Evolutionary conservation across 495 filamentous ascomycete species (phyloP).

Genomic region (Xylaria curta): DNA sequence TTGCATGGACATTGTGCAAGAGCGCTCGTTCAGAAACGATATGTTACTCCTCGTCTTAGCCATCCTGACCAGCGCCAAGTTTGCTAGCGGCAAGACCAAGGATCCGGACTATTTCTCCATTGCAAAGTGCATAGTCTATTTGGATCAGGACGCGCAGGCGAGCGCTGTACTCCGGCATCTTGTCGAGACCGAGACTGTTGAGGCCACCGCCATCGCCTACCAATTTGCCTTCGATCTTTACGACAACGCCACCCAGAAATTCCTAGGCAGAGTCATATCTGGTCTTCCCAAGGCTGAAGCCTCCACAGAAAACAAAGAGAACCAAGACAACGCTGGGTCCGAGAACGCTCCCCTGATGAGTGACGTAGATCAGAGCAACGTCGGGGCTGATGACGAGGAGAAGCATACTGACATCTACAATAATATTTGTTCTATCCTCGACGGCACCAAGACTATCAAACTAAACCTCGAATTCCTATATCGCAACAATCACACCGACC

Average conservation of each 20-base stretch:
- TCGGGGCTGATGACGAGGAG: conserved; percentile 48
- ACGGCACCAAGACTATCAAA: conserved; percentile 89
- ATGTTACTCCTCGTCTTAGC: conserved; percentile 88
- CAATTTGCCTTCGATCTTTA: conserved; percentile 98
- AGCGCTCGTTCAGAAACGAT: conserved; percentile 78
- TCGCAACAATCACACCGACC: conserved; percentile 83
- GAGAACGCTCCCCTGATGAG: conserved; percentile 54
- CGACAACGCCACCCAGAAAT: conserved; percentile 97
- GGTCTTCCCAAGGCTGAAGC: conserved; percentile 70
- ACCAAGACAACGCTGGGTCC: conserved; percentile 56
- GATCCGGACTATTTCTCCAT: conserved; percentile 98
- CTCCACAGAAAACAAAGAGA: conserved; percentile 54
- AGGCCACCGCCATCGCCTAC: conserved; percentile 84
- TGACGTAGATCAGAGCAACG: conserved; percentile 39
- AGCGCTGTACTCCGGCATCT: conserved; percentile 85
- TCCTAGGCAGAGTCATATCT: conserved; percentile 86
- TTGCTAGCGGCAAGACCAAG: conserved; percentile 58
- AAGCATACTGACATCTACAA: conserved; percentile 67
- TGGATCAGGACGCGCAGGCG: conserved; percentile 90
- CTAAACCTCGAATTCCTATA: conserved; percentile 96
- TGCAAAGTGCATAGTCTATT: conserved; percentile 96
- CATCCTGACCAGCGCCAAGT: conserved; percentile 76
- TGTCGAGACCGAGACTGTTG: conserved; percentile 76
- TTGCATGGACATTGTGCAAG: conserved; percentile 97
- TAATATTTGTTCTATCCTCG: conserved; percentile 83